Base-by-base conservation (phyloP, 345 rosid species). In the Sonneratia caseolaris region DNA sequence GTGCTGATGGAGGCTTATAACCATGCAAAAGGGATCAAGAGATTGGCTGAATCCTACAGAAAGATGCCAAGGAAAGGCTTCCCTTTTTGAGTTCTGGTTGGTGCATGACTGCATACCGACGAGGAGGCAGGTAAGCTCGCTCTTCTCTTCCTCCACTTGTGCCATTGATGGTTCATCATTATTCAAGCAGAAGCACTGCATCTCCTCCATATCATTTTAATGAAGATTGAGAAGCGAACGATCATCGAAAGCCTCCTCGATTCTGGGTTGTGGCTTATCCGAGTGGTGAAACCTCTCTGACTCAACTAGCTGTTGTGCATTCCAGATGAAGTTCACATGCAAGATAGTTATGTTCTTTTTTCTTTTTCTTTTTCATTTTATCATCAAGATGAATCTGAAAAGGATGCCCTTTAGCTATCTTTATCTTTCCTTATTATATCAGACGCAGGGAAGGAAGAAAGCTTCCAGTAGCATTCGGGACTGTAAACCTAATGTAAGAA, bases 1-100 rank as follows among this genome's bases (percentile, higher is more conserved):
- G 86, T 90, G 72, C 70, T 93, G 78, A 81, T 85, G 86, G 88
- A 81, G 45, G 73, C 76, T 64, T 93, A 86, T 64, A 66, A 67
- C 77, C 74, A 62, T 38, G 82, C 84, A 15, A 90, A 84, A 78
- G 70, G 79, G 65, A 38, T 76, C 66, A 93, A 83, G 84, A 80
- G 91, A 74, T 86, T 93, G 74, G 98, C 91, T 37, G 84, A 66
- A 51, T 66, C 79, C 74, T 89, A 91, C 5, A 93, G 74, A 83
- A 90, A 79, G 72, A 55, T 7, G 11, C 12, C 74, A 27, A 75
- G 36, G 57, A 81, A 76, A 80, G 91, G 97, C 27, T 89, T 90
- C 75, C 97, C 98, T 42, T 92, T 87, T 75, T 90, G 80, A 82
- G 22, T 7, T 53, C 19, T 53, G 7, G 18, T 53, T 19, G 59